Evolutionary conservation across 305 asterid species (phyloP).

Genomic region (Fraxinus ornus): DNA sequence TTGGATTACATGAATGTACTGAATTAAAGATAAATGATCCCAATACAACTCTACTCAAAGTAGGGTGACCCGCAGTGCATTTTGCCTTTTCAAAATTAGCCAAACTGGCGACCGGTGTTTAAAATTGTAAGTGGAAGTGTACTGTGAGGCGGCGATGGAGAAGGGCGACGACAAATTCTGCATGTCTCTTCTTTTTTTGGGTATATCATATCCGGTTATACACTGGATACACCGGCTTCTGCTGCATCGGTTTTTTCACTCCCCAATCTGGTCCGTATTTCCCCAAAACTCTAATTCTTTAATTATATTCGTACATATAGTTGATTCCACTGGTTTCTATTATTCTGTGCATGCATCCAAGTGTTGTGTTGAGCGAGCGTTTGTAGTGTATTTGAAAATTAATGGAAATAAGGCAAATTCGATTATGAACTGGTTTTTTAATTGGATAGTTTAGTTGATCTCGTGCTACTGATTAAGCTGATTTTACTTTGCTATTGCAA

Average conservation of each 20-base stretch:
- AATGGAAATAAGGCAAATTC: not conserved
- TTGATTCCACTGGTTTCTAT: not conserved
- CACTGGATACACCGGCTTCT: not conserved
- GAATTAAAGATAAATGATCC: not conserved
- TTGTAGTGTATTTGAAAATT: not conserved
- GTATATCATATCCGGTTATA: not conserved
- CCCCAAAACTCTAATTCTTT: not conserved
- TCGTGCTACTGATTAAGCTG: not conserved
- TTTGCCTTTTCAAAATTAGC: not conserved
- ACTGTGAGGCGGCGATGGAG: not conserved
- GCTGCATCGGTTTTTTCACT: not conserved
- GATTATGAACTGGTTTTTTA: not conserved
- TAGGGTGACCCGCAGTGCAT: not conserved
- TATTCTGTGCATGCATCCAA: not conserved
- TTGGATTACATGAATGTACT: not conserved
- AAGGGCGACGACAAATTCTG: not conserved
- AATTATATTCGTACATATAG: not conserved
- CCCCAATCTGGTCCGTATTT: not conserved
- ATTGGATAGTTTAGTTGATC: not conserved
- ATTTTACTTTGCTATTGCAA: not conserved
- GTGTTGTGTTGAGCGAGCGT: not conserved
- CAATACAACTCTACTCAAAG: not conserved
- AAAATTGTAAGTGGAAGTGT: not conserved
- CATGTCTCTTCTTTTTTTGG: not conserved
- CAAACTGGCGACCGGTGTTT: not conserved